Conservation (phyloP, 176 grass and related monocot genomes). For the Bromus sterilis region DNA sequence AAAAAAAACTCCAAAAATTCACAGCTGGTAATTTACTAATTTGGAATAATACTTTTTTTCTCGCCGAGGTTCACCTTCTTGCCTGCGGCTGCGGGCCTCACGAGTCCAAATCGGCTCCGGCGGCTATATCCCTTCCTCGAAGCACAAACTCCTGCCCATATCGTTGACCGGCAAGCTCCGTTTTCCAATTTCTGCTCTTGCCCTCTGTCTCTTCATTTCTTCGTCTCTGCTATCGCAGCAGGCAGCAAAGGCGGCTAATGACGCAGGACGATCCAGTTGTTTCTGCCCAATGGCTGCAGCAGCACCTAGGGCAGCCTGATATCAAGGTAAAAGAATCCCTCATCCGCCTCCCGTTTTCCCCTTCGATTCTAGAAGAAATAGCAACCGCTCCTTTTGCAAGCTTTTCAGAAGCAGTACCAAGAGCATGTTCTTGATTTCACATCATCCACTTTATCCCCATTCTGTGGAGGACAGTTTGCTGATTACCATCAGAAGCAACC, state of each 20-base stretch:
- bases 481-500: not conserved
- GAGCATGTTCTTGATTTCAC: not conserved
- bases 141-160: not conserved
- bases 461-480: not conserved
- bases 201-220: too few species aligned
- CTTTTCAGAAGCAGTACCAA: too few species aligned
- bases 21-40: too few species aligned
- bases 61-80: not conserved
- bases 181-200: slow-evolving; percentile 6
- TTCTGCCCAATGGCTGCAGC: slow-evolving; percentile 64
- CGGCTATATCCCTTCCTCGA: not conserved
- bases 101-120: not conserved
- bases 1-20: too few species aligned
- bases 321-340: slow-evolving; percentile 37
- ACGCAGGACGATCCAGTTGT: slow-evolving; percentile 56
- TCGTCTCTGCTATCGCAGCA: not conserved
- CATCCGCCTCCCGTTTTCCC: not conserved
- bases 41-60: not conserved
- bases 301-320: slow-evolving; percentile 52
- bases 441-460: not conserved
- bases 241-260: slow-evolving; percentile 29
- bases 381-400: not conserved
- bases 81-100: not conserved
- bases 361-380: not conserved
- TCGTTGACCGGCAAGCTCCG: not conserved